These are phyloP conservation scores for Metarhizium rileyi DNA, from an alignment of 2,329 filamentous ascomycete genomes.

Conservation along the genomic window DNA sequence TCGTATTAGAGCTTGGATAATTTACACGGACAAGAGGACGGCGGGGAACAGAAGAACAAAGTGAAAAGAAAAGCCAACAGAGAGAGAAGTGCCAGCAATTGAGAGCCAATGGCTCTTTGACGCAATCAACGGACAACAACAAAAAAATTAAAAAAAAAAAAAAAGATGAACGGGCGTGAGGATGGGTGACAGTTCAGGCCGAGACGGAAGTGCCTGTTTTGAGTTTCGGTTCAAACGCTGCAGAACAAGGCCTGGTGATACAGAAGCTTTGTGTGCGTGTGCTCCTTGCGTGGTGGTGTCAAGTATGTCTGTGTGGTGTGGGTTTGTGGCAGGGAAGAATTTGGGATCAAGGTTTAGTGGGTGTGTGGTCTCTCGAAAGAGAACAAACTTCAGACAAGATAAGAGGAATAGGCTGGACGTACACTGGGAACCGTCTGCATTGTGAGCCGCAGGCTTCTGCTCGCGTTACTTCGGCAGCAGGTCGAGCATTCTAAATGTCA, in stretches of 20 bases:
- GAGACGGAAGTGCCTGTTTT: not conserved
- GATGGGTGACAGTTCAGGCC: not conserved
- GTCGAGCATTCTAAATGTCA: slow-evolving; percentile 25
- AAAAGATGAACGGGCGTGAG: not conserved
- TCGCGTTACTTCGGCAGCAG: slow-evolving; percentile 26
- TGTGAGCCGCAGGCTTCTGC: slow-evolving; percentile 29
- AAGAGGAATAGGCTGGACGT: slow-evolving; percentile 17
- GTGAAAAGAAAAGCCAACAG: not conserved
- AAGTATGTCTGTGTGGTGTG: too few relatives aligned
- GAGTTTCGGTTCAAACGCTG: not conserved
- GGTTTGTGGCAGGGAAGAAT: slow-evolving; percentile 2
- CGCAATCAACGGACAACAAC: not conserved
- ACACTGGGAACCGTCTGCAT: slow-evolving; percentile 47
- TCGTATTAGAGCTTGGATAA: slow-evolving; percentile 12
- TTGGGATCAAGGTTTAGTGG: not conserved
- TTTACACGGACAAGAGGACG: not conserved
- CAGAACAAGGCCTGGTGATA: slow-evolving; percentile 4
- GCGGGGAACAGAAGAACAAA: not conserved
- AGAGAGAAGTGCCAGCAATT: not conserved
- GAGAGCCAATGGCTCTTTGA: not conserved
- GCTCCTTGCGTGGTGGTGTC: not conserved
- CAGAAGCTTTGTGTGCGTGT: slow-evolving; percentile 1
- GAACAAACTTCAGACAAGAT: not conserved
- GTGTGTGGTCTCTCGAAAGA: not conserved
- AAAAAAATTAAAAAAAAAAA: not conserved